These are phyloP conservation scores for Metschnikowia aberdeeniae DNA, from an alignment of 805 yeast genomes.

Conservation along the genomic window DNA sequence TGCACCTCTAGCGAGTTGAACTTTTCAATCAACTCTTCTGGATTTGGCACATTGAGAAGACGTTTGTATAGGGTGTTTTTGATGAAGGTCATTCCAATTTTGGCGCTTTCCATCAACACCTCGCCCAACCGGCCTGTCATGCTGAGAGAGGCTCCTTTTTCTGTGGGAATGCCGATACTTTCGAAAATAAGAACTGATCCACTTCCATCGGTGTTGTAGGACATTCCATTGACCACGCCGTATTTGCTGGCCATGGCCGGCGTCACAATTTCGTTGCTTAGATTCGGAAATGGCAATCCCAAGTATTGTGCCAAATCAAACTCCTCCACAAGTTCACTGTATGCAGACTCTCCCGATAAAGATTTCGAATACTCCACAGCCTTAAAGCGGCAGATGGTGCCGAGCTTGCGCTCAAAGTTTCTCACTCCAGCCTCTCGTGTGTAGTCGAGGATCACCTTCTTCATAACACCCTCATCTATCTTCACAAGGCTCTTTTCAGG, in stretches of 20 bases:
- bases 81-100: constrained; percentile 72
- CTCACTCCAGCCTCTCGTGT: constrained; percentile 88
- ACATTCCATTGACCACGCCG: constrained; percentile 84
- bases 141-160: constrained; percentile 36
- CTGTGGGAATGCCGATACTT: constrained; percentile 59
- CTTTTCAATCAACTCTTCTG: constrained; percentile 33
- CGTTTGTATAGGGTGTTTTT: constrained; percentile 47
- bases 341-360: constrained; percentile 20
- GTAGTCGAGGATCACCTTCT: constrained; percentile 60
- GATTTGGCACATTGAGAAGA: constrained; percentile 28
- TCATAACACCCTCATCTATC: constrained; percentile 52
- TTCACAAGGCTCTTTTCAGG: constrained; percentile 35
- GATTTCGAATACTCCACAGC: constrained; percentile 62
- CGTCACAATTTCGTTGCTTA: constrained; percentile 32
- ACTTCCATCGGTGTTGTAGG: constrained; percentile 82
- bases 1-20: constrained; percentile 56
- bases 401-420: constrained; percentile 68
- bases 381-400: constrained; percentile 73
- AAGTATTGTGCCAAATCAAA: constrained; percentile 63
- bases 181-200: constrained; percentile 82
- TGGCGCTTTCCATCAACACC: constrained; percentile 75
- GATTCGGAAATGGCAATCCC: constrained; percentile 55
- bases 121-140: constrained; percentile 83
- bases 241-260: constrained; percentile 48
- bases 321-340: constrained; percentile 40